Percentiles rank a stretch among this genome's conserved stretches.
Evolutionary conservation across 345 rosid species (phyloP).

Genomic region (Murraya paniculata): DNA sequence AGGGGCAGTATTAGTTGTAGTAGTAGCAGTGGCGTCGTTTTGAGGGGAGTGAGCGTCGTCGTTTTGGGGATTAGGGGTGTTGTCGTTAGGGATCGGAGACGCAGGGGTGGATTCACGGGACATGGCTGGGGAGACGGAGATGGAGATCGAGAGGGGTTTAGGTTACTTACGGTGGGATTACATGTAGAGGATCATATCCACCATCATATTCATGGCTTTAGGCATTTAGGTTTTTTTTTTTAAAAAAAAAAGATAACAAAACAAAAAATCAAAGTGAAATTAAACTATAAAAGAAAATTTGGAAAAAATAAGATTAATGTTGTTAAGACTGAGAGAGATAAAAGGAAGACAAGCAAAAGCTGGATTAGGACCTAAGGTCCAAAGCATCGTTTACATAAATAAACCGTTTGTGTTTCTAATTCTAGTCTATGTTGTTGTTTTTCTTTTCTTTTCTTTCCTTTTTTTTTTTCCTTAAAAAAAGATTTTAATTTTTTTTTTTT

Average conservation of each 20-base stretch:
- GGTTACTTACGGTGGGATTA: slow-evolving; percentile 32
- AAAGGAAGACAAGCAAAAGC: background rate
- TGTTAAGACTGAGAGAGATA: background rate
- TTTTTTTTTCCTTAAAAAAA: background rate
- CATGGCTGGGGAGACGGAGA: slow-evolving; percentile 26
- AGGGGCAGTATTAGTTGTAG: slow-evolving; percentile 8
- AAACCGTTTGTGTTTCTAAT: background rate
- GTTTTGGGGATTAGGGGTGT: slow-evolving; percentile 29
- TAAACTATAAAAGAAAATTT: too few relatives aligned
- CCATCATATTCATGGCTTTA: slow-evolving; percentile 1
- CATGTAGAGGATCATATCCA: slow-evolving; percentile 24
- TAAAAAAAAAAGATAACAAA: background rate
- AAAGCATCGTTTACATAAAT: slow-evolving; percentile 19
- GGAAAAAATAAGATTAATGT: too few relatives aligned
- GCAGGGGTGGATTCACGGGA: slow-evolving; percentile 51
- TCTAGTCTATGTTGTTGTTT: too few relatives aligned
- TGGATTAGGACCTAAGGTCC: slow-evolving; percentile 26
- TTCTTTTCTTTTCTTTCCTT: background rate
- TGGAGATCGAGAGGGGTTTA: slow-evolving; percentile 49
- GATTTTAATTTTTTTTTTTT: background rate
- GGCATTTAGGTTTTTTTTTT: slow-evolving; percentile 31
- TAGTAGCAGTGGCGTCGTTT: slow-evolving; percentile 21
- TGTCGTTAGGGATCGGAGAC: slow-evolving; percentile 43
- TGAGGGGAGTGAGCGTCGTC: slow-evolving; percentile 26
- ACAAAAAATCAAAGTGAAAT: too few relatives aligned